phyloP scores from a whole-genome alignment of 2,329 filamentous ascomycete species.

The Xylariomycetidae sp. region DNA sequence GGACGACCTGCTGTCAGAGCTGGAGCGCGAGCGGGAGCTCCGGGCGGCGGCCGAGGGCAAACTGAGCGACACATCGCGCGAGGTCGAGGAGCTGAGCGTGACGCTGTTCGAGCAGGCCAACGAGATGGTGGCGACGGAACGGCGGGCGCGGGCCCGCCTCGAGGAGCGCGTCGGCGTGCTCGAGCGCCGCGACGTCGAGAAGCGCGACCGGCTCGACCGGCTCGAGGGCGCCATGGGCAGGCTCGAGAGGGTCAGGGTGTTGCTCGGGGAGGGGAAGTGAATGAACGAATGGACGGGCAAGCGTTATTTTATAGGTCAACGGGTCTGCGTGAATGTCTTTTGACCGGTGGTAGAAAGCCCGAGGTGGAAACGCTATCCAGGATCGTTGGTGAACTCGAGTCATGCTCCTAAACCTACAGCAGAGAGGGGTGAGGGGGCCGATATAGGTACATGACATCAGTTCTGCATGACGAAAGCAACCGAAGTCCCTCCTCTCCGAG shows the following conservation, averaged over 20 bases:
- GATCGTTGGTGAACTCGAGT: no score
- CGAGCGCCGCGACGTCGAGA: constrained; percentile 66
- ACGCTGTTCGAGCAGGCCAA: constrained; percentile 79
- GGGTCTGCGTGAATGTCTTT: no score
- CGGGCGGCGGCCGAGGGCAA: constrained; percentile 66
- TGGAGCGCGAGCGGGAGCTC: constrained; percentile 62
- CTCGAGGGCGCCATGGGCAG: constrained; percentile 66
- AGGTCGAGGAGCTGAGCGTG: constrained; percentile 75
- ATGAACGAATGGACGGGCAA: background rate
- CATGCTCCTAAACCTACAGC: no score
- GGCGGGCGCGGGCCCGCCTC: constrained; percentile 64
- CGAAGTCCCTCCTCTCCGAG: no score
- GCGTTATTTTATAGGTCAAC: no score
- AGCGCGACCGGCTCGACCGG: constrained; percentile 62
- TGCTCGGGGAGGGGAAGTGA: constrained; percentile 41
- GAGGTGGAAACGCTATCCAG: no score
- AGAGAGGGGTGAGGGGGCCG: no score
- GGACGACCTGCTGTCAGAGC: constrained; percentile 56
- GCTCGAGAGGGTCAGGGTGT: constrained; percentile 64
- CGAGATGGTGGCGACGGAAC: constrained; percentile 78
- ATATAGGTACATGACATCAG: no score
- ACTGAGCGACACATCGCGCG: constrained; percentile 60
- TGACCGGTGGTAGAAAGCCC: no score
- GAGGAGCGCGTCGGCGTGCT: constrained; percentile 66
- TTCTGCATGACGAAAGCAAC: no score